phyloP scores from a whole-genome alignment of 2,329 filamentous ascomycete genomes.

The Dactylellina cionopaga region DNA sequence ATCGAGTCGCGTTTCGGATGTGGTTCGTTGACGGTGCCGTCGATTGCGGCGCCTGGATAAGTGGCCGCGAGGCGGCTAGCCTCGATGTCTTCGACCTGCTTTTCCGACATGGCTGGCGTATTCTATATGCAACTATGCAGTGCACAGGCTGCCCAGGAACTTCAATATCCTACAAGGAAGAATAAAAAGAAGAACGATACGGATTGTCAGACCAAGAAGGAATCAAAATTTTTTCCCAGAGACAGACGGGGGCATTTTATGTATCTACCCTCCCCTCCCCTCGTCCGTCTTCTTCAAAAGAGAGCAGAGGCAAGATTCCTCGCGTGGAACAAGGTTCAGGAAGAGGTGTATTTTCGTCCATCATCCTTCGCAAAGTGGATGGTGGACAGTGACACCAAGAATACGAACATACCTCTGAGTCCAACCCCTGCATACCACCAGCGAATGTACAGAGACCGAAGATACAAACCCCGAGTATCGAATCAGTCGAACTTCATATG shows the following conservation, averaged over 20 bases:
- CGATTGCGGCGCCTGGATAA: slow-evolving; percentile 20
- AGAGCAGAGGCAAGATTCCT: slow-evolving; percentile 14
- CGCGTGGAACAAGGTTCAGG: slow-evolving; percentile 31
- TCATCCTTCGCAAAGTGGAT: slow-evolving; percentile 41
- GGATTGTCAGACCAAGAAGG: slow-evolving; percentile 32
- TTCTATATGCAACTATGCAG: slow-evolving; percentile 15
- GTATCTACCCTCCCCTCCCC: slow-evolving; percentile 10
- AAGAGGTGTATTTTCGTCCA: slow-evolving; percentile 21
- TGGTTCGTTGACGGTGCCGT: slow-evolving; percentile 17
- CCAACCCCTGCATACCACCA: slow-evolving; percentile 27
- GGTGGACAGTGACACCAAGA: slow-evolving; percentile 29
- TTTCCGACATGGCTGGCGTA: slow-evolving; percentile 41
- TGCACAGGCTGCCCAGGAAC: slow-evolving; percentile 9
- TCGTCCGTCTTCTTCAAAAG: not conserved
- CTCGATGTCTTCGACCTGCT: slow-evolving; percentile 47
- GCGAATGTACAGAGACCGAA: slow-evolving; percentile 6
- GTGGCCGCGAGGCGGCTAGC: slow-evolving; percentile 17
- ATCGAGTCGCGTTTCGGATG: slow-evolving; percentile 31
- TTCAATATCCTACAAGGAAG: slow-evolving; percentile 13
- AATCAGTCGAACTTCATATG: slow-evolving; percentile 42
- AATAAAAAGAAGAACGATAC: slow-evolving; percentile 27
- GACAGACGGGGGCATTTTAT: slow-evolving; percentile 28
- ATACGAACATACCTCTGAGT: slow-evolving; percentile 38
- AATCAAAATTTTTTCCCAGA: slow-evolving; percentile 10
- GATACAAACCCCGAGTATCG: slow-evolving; percentile 7